These are phyloP conservation scores for Ramicandelaber brevisporus DNA, from an alignment of 192 early-diverging fungal genomes.

Conservation along the genomic window DNA sequence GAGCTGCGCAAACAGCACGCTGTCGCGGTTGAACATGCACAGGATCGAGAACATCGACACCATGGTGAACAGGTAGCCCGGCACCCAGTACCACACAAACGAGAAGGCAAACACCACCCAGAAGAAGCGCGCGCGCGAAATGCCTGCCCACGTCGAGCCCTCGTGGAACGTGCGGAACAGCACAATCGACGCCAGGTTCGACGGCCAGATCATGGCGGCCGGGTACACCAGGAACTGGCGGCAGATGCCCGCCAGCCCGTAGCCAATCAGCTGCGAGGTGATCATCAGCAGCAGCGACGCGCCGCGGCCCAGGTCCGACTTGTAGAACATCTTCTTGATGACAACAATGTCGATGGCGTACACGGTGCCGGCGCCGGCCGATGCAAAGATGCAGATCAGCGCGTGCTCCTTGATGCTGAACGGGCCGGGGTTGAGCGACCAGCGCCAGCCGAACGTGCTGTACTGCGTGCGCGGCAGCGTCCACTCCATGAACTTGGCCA, in stretches of 20 bases:
- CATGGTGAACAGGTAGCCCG: conserved; percentile 35
- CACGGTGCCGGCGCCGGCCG: conserved; percentile 37
- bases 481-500: conserved; percentile 36
- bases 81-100: conserved; percentile 31
- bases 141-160: conserved; percentile 4
- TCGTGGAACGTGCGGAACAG: conserved; percentile 55
- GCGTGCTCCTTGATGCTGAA: conserved; percentile 81
- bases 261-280: conserved; percentile 37
- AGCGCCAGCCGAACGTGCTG: conserved; percentile 19
- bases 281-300: conserved; percentile 37
- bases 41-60: conserved; percentile 34
- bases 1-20: conserved; percentile 12
- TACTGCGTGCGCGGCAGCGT: conserved; percentile 25
- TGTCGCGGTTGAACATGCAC: conserved; percentile 23
- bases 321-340: conserved; percentile 35
- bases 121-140: conserved; percentile 21
- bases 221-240: conserved; percentile 62
- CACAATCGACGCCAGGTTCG: conserved; percentile 43
- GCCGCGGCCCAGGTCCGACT: conserved; percentile 28
- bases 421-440: conserved; percentile 49
- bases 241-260: conserved; percentile 39
- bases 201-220: conserved; percentile 72
- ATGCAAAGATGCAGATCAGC: conserved; percentile 55
- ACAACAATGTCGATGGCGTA: conserved; percentile 51
- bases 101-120: conserved; percentile 16